phyloP scores from a whole-genome alignment of 1,284 basidiomycete species.

The Ganoderma lingzhi region DNA sequence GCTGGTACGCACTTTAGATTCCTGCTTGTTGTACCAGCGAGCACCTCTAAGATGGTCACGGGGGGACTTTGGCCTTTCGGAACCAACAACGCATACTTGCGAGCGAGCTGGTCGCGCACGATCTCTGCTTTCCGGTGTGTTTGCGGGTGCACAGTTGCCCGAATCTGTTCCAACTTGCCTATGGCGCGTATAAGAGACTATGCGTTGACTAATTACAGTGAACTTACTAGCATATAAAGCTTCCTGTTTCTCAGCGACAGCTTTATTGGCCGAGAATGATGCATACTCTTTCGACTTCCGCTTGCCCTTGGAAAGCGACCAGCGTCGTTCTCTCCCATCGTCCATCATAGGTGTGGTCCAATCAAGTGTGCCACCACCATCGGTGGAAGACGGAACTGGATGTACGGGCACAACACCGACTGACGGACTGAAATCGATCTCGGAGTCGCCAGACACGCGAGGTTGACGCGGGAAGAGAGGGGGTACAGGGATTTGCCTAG shows the following conservation, averaged over 20 bases:
- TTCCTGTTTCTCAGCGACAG: conserved; percentile 48
- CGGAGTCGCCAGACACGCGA: conserved; percentile 45
- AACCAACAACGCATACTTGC: conserved; percentile 67
- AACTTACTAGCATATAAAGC: conserved; percentile 38
- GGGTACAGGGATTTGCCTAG: conserved; percentile 28
- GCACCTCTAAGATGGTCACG: conserved; percentile 57
- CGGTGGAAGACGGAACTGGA: conserved; percentile 68
- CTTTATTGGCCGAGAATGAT: conserved; percentile 46
- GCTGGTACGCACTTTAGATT: conserved; percentile 51
- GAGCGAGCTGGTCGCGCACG: conserved; percentile 67
- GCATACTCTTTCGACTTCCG: conserved; percentile 65
- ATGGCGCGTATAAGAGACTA: conserved; percentile 11
- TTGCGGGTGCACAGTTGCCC: conserved; percentile 53
- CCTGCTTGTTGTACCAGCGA: conserved; percentile 65
- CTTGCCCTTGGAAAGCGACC: conserved; percentile 66
- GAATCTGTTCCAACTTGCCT: conserved; percentile 69
- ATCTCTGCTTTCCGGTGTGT: conserved; percentile 72
- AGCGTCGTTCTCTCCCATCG: conserved; percentile 68
- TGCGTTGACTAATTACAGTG: conserved; percentile 34
- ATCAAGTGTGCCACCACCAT: conserved; percentile 74
- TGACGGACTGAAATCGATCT: conserved; percentile 79
- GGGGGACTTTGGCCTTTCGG: conserved; percentile 41
- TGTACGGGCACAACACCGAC: conserved; percentile 53
- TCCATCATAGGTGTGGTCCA: conserved; percentile 63
- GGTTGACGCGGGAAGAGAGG: conserved; percentile 27